Evolutionary conservation across 768 basidiomycete genomes (phyloP).

Genomic region (Boletales sp.): DNA sequence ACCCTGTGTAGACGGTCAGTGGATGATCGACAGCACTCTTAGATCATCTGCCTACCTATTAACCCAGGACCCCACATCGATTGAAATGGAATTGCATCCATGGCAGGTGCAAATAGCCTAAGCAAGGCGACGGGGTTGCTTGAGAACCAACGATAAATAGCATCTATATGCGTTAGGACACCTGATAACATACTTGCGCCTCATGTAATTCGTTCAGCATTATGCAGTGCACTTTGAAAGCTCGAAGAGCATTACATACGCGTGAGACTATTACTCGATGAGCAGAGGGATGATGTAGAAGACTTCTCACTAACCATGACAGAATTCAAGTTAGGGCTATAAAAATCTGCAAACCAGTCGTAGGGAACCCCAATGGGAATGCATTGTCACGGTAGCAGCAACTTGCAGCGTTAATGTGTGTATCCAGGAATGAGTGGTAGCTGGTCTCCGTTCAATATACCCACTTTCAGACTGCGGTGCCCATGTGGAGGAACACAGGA

Average conservation of each 20-base stretch:
- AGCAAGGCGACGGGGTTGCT: not conserved
- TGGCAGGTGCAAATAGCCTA: not conserved
- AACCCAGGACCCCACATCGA: conserved; percentile 11
- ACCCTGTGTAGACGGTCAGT: conserved; percentile 18
- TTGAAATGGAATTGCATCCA: not conserved
- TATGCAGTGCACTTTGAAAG: not conserved
- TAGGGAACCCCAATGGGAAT: too few relatives aligned
- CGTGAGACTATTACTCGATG: not conserved
- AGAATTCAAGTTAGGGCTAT: too few relatives aligned
- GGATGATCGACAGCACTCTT: too few relatives aligned
- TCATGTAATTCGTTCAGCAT: not conserved
- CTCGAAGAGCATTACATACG: not conserved
- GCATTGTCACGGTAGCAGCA: too few relatives aligned
- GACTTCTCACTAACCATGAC: not conserved
- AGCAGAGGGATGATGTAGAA: not conserved
- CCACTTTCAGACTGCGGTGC: not conserved
- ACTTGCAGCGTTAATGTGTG: too few relatives aligned
- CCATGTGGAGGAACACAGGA: not conserved
- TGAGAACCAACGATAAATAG: not conserved
- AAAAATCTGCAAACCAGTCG: too few relatives aligned
- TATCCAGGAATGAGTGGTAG: too few relatives aligned
- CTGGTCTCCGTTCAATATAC: not conserved
- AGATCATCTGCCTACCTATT: conserved; percentile 10
- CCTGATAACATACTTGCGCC: not conserved
- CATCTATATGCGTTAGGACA: not conserved